phyloP scores from a whole-genome alignment of 192 early-diverging fungal genomes.

The Mortierella claussenii region DNA sequence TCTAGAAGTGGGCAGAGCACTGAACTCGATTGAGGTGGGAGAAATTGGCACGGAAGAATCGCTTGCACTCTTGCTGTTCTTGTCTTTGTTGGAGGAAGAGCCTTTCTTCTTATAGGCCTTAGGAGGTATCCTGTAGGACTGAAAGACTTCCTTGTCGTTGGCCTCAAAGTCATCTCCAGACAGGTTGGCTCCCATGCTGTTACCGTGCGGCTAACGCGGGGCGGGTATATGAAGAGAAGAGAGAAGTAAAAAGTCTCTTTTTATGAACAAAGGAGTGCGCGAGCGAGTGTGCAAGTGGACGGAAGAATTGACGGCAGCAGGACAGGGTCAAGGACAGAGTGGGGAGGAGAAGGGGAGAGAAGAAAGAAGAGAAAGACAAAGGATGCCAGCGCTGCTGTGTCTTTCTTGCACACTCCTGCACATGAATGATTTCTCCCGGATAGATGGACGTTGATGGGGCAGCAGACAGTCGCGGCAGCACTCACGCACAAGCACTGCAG shows the following conservation, averaged over 20 bases:
- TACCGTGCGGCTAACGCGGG: not conserved
- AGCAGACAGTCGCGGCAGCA: no score
- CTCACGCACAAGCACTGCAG: no score
- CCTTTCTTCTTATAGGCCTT: constrained; percentile 48
- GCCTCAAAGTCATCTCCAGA: constrained; percentile 38
- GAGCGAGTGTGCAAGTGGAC: no score
- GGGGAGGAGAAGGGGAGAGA: not conserved
- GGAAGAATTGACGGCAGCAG: not conserved
- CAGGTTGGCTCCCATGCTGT: constrained; percentile 34
- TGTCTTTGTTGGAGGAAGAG: not conserved
- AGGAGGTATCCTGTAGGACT: constrained; percentile 48
- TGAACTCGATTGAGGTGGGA: constrained; percentile 18
- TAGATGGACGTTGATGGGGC: no score
- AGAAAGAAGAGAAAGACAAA: not conserved
- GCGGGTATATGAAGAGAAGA: constrained; percentile 5
- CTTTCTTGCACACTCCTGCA: no score
- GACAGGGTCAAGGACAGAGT: not conserved
- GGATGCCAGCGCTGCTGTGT: not conserved
- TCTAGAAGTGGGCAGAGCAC: not conserved
- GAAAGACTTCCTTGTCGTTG: constrained; percentile 45
- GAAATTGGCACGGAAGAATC: constrained; percentile 14
- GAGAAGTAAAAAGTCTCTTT: not conserved
- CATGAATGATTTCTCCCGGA: no score
- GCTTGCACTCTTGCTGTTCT: constrained; percentile 3
- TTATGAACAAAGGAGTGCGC: no score